Evolutionary conservation across 139 green algal species (phyloP), one percentile per base, ranked within the genome.

Genomic region (Asterochloris sp.): DNA sequence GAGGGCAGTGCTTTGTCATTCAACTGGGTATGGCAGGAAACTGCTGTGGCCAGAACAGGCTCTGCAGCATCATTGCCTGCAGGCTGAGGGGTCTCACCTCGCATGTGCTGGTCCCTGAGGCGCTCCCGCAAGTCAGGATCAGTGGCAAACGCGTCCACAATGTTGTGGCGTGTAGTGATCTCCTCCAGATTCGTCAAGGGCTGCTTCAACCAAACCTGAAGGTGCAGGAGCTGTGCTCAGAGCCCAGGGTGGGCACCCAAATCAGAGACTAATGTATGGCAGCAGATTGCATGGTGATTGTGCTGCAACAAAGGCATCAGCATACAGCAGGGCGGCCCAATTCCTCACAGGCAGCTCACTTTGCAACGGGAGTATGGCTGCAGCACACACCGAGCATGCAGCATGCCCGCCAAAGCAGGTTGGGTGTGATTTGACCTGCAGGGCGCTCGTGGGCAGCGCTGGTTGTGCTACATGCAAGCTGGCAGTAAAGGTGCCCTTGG

Each of bases 181-280:
- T 92, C 90, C 10, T 79, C 87, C 17, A 90, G 67, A 15, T 96
- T 86, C 19, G 95, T 83, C 69, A 99, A 91, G 6, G 97, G 97
- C 85, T 97, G 94, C 89, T 98, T 98, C 29, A 99, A 84, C 97
- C 97, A 99, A n/a, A 85, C 80, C 86, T 96, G 92, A 76, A 80
- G 11, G 14, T 54, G 26, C 13, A n/a, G 12, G n/a, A 66, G 74
- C 74, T 26, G 16, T 26, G 24, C 27, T 63, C 14, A 63, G 29
- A n/a, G n/a, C n/a, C n/a, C n/a, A n/a, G n/a, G n/a, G n/a, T 66
- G 21, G 74, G 74, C 74, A 79, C 15, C 4, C 19, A 9, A 64
- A n/a, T n/a, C 21, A 38, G 19, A 63, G 24, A 24, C 13, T 4
- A 78, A 24, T 21, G 15, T n/a, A 54, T 54, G 38, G 38, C 38